Percentiles rank a stretch among this genome's conserved stretches.
Conservation (phyloP, 2,329 filamentous ascomycete species). For the Trichoderma oligosporum region DNA sequence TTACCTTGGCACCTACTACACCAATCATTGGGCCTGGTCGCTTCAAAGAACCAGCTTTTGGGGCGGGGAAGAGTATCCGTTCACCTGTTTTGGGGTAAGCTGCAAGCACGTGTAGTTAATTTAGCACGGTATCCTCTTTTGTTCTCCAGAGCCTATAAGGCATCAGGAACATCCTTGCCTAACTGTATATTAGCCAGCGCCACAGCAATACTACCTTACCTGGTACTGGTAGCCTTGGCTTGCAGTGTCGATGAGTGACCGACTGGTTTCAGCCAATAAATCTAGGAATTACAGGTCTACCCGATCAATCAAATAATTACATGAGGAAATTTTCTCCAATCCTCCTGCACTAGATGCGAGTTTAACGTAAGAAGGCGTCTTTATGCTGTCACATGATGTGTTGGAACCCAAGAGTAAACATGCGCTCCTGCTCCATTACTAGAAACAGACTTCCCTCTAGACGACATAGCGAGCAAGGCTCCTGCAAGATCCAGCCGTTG, state of each 20-base stretch:
- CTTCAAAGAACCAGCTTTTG: neutral
- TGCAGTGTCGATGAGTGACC: neutral
- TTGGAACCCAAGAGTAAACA: neutral
- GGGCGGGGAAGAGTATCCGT: constrained; percentile 10
- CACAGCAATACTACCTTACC: constrained; percentile 2
- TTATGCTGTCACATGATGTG: neutral
- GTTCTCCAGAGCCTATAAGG: neutral
- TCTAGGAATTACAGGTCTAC: neutral
- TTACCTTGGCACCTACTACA: neutral
- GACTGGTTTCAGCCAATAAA: constrained; percentile 1
- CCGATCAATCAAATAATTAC: too few species aligned
- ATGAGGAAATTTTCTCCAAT: too few species aligned
- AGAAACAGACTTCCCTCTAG: neutral
- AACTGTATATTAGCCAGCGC: constrained; percentile 11
- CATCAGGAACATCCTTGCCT: neutral
- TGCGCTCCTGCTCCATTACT: neutral
- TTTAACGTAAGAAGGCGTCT: neutral
- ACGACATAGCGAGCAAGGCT: neutral
- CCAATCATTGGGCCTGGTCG: constrained; percentile 10
- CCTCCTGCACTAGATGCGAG: too few species aligned
- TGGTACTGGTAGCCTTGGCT: constrained; percentile 2
- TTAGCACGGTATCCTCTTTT: constrained; percentile 3
- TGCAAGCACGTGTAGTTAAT: constrained; percentile 15
- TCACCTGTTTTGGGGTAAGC: constrained; percentile 14
- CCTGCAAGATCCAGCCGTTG: neutral